Conservation (phyloP, 106 monocot genomes). For the Phalaenopsis equestris region DNA sequence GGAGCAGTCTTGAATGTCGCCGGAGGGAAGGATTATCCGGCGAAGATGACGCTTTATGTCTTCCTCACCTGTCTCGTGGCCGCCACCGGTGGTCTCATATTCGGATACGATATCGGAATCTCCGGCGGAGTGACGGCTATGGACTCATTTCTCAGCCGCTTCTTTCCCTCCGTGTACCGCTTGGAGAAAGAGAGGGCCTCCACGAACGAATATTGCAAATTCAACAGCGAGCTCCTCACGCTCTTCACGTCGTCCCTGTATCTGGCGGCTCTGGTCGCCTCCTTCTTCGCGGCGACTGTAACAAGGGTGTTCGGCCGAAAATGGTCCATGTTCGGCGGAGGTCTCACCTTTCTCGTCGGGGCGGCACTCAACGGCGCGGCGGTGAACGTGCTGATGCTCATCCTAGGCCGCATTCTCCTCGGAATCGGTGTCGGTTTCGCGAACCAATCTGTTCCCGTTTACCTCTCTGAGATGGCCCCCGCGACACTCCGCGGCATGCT, state of each 20-base stretch:
- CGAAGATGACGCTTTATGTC: slow-evolving; percentile 16
- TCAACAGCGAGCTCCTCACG: slow-evolving; percentile 4
- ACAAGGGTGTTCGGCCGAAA: slow-evolving; percentile 23
- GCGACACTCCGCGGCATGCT: slow-evolving; percentile 25
- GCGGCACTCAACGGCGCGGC: slow-evolving; percentile 33
- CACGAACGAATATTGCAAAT: slow-evolving; percentile 26
- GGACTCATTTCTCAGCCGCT: slow-evolving; percentile 23
- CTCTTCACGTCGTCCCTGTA: slow-evolving; percentile 38
- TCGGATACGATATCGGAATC: slow-evolving; percentile 11
- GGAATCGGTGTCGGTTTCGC: slow-evolving; percentile 19
- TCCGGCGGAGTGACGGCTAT: slow-evolving; percentile 34
- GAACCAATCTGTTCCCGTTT: slow-evolving; percentile 37
- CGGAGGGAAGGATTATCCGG: slow-evolving; percentile 4
- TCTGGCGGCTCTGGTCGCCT: slow-evolving; percentile 24
- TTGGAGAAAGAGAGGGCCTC: slow-evolving; percentile 7
- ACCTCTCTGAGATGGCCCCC: slow-evolving; percentile 44
- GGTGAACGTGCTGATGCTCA: slow-evolving; percentile 22
- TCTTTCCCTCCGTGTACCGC: slow-evolving; percentile 24
- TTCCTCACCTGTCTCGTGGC: slow-evolving; percentile 15
- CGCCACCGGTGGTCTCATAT: slow-evolving; percentile 8
- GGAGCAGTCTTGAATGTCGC: neutral
- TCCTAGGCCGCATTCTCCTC: slow-evolving; percentile 16
- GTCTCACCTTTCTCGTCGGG: slow-evolving; percentile 26
- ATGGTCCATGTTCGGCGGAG: slow-evolving; percentile 33
- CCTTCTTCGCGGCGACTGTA: slow-evolving; percentile 28